Evolutionary conservation across 805 yeast genomes (phyloP).

Genomic region (Yarrowia deformans): DNA sequence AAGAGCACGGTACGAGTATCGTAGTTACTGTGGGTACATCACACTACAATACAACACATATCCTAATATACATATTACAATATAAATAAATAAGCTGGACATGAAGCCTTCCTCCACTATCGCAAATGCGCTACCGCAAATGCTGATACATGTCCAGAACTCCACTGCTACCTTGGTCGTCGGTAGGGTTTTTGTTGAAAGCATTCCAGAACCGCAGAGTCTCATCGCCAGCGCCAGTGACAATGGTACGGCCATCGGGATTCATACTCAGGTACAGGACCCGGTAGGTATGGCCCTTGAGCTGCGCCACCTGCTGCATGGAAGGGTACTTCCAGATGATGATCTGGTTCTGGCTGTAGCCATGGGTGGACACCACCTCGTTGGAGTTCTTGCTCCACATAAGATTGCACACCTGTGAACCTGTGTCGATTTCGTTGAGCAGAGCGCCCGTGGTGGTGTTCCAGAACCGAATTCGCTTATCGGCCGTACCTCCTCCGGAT

Average conservation of each 20-base stretch:
- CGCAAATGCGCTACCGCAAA: constrained; percentile 15
- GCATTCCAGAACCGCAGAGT: constrained; percentile 95
- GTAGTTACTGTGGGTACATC: too few species aligned
- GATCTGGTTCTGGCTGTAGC: constrained; percentile 87
- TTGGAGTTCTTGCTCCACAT: constrained; percentile 92
- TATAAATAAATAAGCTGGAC: constrained; percentile 26
- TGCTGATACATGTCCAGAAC: constrained; percentile 35
- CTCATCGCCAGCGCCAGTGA: constrained; percentile 98
- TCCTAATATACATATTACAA: constrained; percentile 24
- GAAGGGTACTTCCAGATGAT: constrained; percentile 93
- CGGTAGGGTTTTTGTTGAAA: constrained; percentile 65
- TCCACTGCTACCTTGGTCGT: constrained; percentile 33
- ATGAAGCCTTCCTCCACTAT: not conserved
- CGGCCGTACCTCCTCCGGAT: constrained; percentile 97
- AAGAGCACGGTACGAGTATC: too few species aligned
- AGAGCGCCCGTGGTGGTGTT: constrained; percentile 81
- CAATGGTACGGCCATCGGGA: constrained; percentile 96
- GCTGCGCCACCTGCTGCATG: constrained; percentile 89
- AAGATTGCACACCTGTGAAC: constrained; percentile 94
- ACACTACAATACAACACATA: not conserved
- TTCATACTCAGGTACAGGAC: constrained; percentile 88
- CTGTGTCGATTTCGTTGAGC: constrained; percentile 85
- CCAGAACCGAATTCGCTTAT: constrained; percentile 89
- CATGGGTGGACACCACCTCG: constrained; percentile 94
- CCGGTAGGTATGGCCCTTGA: constrained; percentile 93